Conservation (phyloP, 768 basidiomycete genomes). For the Sarcomyxa edulis region DNA sequence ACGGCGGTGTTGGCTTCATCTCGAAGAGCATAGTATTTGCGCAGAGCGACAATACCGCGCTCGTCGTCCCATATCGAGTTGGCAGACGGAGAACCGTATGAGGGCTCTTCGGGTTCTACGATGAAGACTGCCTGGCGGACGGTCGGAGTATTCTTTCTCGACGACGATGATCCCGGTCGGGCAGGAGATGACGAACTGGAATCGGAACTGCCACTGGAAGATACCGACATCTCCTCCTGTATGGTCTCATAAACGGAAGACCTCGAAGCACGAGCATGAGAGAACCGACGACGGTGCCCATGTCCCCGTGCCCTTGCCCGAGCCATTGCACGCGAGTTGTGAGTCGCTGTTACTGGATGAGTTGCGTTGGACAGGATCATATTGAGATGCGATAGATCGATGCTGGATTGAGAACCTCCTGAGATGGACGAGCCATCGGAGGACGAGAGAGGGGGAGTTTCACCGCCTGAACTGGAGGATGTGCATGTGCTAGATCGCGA, state of each 20-base stretch:
- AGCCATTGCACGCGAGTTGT: constrained; percentile 22
- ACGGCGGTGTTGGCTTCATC: constrained; percentile 67
- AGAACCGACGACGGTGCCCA: constrained; percentile 68
- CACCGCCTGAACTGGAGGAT: constrained; percentile 55
- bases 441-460: constrained; percentile 66
- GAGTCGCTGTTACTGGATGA: constrained; percentile 38
- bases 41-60: constrained; percentile 53
- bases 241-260: constrained; percentile 78
- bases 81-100: constrained; percentile 34
- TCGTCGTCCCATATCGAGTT: constrained; percentile 62
- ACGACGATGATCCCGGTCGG: constrained; percentile 23
- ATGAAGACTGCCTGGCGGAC: constrained; percentile 43
- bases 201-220: too few species aligned
- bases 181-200: constrained; percentile 26
- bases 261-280: constrained; percentile 56
- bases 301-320: constrained; percentile 47
- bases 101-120: constrained; percentile 52
- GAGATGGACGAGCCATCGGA: constrained; percentile 68
- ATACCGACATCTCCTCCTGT: constrained; percentile 66
- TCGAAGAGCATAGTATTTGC: constrained; percentile 63
- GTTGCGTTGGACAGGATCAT: constrained; percentile 49
- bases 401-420: constrained; percentile 72
- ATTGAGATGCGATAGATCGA: constrained; percentile 63
- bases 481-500: constrained; percentile 71
- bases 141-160: constrained; percentile 30